phyloP scores from a whole-genome alignment of 192 early-diverging fungal genomes.

The Phlyctochytrium bullatum region DNA sequence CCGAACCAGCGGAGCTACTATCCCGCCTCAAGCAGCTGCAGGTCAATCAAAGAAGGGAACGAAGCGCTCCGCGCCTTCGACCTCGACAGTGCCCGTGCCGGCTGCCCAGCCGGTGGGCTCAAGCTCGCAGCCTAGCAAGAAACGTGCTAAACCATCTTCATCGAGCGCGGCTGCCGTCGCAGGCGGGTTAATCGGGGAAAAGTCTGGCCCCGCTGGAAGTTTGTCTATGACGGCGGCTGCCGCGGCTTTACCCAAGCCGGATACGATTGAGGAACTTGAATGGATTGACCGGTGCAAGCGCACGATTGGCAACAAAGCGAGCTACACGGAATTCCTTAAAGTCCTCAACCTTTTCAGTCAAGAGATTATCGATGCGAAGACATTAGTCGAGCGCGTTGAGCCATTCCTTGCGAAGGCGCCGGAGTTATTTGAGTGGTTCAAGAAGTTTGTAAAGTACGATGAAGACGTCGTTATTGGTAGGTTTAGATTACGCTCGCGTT shows the following conservation, averaged over 20 bases:
- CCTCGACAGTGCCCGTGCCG: no score
- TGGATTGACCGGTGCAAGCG: conserved; percentile 93
- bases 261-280: conserved; percentile 74
- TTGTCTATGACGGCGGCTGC: no score
- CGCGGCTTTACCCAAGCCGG: conserved; percentile 10
- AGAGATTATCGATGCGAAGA: conserved; percentile 83
- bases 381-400: conserved; percentile 80
- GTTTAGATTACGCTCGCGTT: conserved; percentile 4
- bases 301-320: conserved; percentile 79
- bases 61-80: no score
- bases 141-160: no score
- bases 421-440: conserved; percentile 95
- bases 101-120: no score
- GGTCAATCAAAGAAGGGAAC: no score
- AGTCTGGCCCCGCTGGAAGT: no score
- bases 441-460: conserved; percentile 79
- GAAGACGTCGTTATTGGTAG: conserved; percentile 66
- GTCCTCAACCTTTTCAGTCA: conserved; percentile 91
- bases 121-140: no score
- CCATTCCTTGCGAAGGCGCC: conserved; percentile 78
- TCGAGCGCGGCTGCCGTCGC: no score
- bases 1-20: no score
- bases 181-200: no score
- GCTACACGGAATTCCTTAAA: conserved; percentile 96
- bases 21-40: no score